Conservation (phyloP, 805 yeast genomes). For the Candida khao-thaluensis region DNA sequence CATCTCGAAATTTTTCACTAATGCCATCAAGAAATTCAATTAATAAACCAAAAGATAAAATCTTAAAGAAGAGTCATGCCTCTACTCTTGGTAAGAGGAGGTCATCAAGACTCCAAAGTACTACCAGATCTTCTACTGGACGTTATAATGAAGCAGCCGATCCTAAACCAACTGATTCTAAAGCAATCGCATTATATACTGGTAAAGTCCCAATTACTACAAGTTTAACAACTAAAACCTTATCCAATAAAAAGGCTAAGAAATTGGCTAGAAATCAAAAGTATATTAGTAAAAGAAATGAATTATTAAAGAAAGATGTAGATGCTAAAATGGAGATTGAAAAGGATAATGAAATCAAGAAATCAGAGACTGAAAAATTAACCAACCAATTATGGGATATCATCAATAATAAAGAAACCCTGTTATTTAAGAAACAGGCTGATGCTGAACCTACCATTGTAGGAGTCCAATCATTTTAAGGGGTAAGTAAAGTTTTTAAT, state of each 20-base stretch:
- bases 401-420: constrained; percentile 56
- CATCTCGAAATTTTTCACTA: constrained; percentile 8
- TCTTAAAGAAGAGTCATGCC: constrained; percentile 51
- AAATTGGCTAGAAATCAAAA: constrained; percentile 78
- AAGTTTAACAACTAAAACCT: constrained; percentile 52
- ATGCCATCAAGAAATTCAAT: constrained; percentile 85
- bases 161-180: constrained; percentile 44
- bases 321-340: constrained; percentile 55
- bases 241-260: constrained; percentile 75
- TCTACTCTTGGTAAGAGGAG: constrained; percentile 53
- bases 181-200: constrained; percentile 45
- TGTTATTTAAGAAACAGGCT: constrained; percentile 41
- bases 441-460: constrained; percentile 79
- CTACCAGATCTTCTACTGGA: constrained; percentile 46
- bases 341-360: constrained; percentile 20
- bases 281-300: constrained; percentile 60
- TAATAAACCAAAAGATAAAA: constrained; percentile 71
- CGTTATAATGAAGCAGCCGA: constrained; percentile 39
- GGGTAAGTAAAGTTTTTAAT: background rate
- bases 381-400: constrained; percentile 71
- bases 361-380: constrained; percentile 39
- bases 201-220: constrained; percentile 32
- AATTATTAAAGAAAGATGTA: constrained; percentile 47
- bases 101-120: constrained; percentile 45
- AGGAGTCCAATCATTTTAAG: constrained; percentile 65